Base-by-base conservation (phyloP, 2,329 filamentous ascomycete species). In the Cercospora janseana region DNA sequence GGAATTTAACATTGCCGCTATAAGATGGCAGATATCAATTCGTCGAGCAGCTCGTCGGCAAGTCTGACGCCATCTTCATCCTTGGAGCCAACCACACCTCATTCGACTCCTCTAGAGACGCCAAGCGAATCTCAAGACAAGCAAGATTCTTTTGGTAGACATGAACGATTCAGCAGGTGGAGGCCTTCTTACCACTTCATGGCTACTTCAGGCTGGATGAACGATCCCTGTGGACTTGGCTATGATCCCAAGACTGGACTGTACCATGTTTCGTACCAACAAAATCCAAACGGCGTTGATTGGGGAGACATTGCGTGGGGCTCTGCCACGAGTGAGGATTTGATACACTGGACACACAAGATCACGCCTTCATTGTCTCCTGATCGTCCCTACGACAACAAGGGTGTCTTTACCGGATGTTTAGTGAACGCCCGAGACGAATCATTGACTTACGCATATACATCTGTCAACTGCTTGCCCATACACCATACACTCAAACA, bases 251-350 rank as follows among this genome's bases (percentile, higher is more conserved):
- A 49, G 15, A 73, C 69, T 7, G 62, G 63, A 4, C 55, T 67
- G 4, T 75, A 74, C 34, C 72, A 74, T 47, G 15, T 74, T 2
- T 67, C 64, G 13, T 75, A 69, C 41, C 72, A 75, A 60, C 73
- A 70, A 65, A 74, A 73, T 52, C 70, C 70, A 0, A 62, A 65
- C 21, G 66, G 66, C 6, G 69, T 70, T 21, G 67, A 71, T 27
- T 73, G 70, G 69, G 72, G 69, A 6, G 66, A 72, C 31, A 69
- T 74, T 7, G 66, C 67, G 4, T 75, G 72, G 72, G 70, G 70
- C 4, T 63, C 68, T 48, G 64, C 70, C 8, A 67, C 63, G 4
- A 72, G 70, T 3, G 48, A 32, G 3, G 68, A 75, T 52, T 53
- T 75, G 18, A 56, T 73, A 6, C 63, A 63, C 4, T 75, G 72